These are phyloP conservation scores for Didymella lethalis DNA, from an alignment of 2,329 filamentous ascomycete genomes.

Conservation along the genomic window DNA sequence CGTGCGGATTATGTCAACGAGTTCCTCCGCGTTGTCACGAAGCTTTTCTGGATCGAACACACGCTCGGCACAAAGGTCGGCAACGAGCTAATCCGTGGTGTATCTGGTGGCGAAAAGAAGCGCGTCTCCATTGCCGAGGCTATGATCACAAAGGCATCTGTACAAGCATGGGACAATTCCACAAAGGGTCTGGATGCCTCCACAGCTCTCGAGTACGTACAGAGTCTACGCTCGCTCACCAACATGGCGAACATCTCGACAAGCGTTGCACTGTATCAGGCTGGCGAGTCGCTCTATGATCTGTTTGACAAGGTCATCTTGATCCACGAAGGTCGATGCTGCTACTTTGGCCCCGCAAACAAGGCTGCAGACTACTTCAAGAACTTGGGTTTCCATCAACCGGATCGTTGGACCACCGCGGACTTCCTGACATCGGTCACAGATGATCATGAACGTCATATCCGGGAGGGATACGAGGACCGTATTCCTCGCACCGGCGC, in stretches of 20 bases:
- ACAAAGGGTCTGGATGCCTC: constrained; percentile 77
- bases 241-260: constrained; percentile 70
- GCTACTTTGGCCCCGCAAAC: constrained; percentile 69
- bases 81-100: constrained; percentile 74
- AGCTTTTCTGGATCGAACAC: constrained; percentile 75
- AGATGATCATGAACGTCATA: constrained; percentile 64
- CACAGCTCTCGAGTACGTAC: constrained; percentile 76
- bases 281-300: constrained; percentile 54
- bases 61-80: constrained; percentile 77
- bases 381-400: constrained; percentile 72
- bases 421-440: constrained; percentile 79
- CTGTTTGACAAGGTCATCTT: constrained; percentile 53
- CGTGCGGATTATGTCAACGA: constrained; percentile 67
- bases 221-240: constrained; percentile 69
- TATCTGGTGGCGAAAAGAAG: constrained; percentile 59
- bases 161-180: constrained; percentile 64
- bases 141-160: constrained; percentile 54
- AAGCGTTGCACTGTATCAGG: constrained; percentile 75
- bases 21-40: constrained; percentile 72
- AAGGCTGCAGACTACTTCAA: constrained; percentile 71
- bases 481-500: constrained; percentile 63
- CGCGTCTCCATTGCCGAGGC: constrained; percentile 59
- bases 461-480: constrained; percentile 65
- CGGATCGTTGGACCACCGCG: constrained; percentile 71
- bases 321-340: constrained; percentile 53